Evolutionary conservation across 2,329 filamentous ascomycete species (phyloP).

Genomic region (Fusarium sp.): DNA sequence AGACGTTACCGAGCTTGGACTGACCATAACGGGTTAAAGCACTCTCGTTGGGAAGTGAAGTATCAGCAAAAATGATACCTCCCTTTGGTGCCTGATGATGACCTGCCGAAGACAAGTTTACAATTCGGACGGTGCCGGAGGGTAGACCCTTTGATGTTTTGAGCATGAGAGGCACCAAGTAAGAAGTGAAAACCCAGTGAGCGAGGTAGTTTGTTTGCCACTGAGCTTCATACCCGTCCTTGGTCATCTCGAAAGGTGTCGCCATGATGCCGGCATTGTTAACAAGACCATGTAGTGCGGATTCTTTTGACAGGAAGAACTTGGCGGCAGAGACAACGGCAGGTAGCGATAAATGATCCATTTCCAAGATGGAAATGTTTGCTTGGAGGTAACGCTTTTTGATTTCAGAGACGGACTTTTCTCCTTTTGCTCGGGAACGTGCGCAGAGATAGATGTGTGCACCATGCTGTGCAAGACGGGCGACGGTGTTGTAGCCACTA

Average conservation of each 20-base stretch:
- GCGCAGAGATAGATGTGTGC: constrained; percentile 32
- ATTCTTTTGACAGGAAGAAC: constrained; percentile 18
- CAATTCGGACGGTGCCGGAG: constrained; percentile 19
- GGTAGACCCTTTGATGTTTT: constrained; percentile 14
- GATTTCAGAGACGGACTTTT: constrained; percentile 3
- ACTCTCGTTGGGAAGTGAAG: not conserved
- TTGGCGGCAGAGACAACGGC: constrained; percentile 25
- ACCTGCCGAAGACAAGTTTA: constrained; percentile 30
- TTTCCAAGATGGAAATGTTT: constrained; percentile 12
- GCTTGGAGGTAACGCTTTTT: constrained; percentile 3
- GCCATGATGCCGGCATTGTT: constrained; percentile 36
- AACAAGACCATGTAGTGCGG: constrained; percentile 19
- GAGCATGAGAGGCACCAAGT: constrained; percentile 27
- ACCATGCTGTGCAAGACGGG: constrained; percentile 25
- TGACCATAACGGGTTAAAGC: constrained; percentile 26
- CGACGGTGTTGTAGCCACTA: constrained; percentile 26
- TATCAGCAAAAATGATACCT: constrained; percentile 23
- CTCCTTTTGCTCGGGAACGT: constrained; percentile 13
- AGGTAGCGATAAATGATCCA: constrained; percentile 19
- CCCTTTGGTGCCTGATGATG: constrained; percentile 23
- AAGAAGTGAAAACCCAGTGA: constrained; percentile 27
- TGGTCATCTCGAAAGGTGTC: constrained; percentile 16
- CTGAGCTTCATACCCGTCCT: constrained; percentile 25
- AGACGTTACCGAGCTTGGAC: constrained; percentile 32
- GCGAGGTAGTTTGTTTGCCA: constrained; percentile 36